Evolutionary conservation across 495 filamentous ascomycete genomes (phyloP).

Genomic region (Annulohypoxylon maeteangense): DNA sequence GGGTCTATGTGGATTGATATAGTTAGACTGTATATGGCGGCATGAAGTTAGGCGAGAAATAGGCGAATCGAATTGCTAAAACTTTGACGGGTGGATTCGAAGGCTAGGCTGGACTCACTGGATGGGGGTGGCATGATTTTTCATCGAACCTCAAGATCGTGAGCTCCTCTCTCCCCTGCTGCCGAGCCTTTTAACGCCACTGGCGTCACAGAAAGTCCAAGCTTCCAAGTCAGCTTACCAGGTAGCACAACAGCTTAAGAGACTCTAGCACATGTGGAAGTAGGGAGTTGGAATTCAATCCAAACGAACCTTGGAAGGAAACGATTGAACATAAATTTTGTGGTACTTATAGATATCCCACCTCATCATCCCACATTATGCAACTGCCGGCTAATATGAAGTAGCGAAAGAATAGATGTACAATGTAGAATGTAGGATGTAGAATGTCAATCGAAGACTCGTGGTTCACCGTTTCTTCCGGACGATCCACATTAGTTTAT

Average conservation of each 20-base stretch:
- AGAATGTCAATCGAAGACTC: too few species aligned
- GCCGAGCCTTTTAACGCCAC: conserved; percentile 21
- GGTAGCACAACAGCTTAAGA: not conserved
- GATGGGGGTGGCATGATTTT: conserved; percentile 36
- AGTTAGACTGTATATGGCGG: conserved; percentile 5
- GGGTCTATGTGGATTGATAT: conserved; percentile 21
- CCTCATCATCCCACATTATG: not conserved
- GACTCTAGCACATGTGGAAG: not conserved
- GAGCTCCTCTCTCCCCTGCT: not conserved
- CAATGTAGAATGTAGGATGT: not conserved
- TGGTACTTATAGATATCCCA: not conserved
- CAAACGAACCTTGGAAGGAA: not conserved
- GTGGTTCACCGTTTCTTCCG: conserved; percentile 1
- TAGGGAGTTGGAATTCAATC: not conserved
- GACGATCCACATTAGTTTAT: conserved; percentile 29
- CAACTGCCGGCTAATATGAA: not conserved
- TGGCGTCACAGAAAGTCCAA: conserved; percentile 5
- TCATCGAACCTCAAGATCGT: conserved; percentile 29
- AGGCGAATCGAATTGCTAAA: conserved; percentile 26
- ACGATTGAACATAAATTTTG: not conserved
- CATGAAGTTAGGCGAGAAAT: conserved; percentile 24
- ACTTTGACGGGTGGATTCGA: conserved; percentile 20
- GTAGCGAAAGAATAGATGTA: not conserved
- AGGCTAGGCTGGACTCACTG: conserved; percentile 17
- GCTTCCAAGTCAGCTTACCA: not conserved